Evolutionary conservation across 257 asterid genomes (phyloP), one percentile per base, ranked within the genome.

Genomic region (Mitragyna speciosa): DNA sequence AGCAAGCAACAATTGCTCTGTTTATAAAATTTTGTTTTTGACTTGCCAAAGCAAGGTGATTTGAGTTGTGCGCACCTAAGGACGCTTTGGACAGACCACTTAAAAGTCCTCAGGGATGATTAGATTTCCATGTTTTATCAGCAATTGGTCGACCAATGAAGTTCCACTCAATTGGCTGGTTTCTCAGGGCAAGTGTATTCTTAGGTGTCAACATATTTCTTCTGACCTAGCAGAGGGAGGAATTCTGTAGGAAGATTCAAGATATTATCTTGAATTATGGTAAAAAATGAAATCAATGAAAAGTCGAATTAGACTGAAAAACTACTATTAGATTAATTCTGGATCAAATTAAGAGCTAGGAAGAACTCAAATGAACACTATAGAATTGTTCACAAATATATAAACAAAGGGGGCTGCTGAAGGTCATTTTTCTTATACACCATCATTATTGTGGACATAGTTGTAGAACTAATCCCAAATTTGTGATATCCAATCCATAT

Each of bases 121-220:
- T 63, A 76, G 79, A 76, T 76, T 64, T 65, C 73, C 73, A 74
- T 74, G 39, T 75, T 24, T 54, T 16, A 7, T 30, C 24, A 22
- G 33, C 45, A 24, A 19, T 67, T 49, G 69, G 24, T 67, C 30
- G 8, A 31, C 31, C 54, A 67, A 77, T 77, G 22, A 49, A 66
- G 28, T 77, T 41, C 43, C 19, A 31, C 51, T 24, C 41, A 51
- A 22, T 68, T 51, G 39, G n/a, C 41, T 73, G 51, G 66, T 31
- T 2, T 33, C 31, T 15, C 17, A 24, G n/a, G 8, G 56, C 11
- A 43, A 61, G n/a, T 76, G 69, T 59, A 8, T 26, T 28, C 36
- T 12, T 59, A 43, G 2, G 56, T 45, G 3, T 26, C 51, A 47
- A 12, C 45, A 70, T 31, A 22, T 56, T 41, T 75, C 36, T 39